A percentile compares a stretch with the other conserved stretches of the same genome.
Evolutionary conservation across 169 alveolate genomes (phyloP).

Genomic region (Sarcocystis neurona): DNA sequence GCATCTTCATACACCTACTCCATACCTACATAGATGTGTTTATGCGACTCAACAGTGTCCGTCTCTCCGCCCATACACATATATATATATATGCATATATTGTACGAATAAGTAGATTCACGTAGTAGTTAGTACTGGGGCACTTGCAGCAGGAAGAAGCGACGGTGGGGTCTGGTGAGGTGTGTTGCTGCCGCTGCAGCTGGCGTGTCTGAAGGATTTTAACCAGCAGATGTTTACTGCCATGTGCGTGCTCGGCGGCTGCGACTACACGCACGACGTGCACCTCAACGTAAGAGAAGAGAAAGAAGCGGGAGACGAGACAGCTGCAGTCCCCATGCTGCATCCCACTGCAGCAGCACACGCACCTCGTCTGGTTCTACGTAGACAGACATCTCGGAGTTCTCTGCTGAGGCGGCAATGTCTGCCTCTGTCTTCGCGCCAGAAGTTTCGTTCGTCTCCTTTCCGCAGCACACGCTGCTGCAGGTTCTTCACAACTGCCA

Average conservation of each 20-base stretch:
- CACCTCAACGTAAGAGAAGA: conserved; percentile 51
- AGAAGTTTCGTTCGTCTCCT: no score
- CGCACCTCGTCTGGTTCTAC: no score
- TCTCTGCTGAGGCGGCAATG: no score
- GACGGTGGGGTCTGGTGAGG: neutral
- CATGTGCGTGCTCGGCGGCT: conserved; percentile 68
- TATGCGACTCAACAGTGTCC: neutral
- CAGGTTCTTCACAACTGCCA: no score
- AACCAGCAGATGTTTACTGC: conserved; percentile 54
- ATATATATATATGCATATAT: neutral
- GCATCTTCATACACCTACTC: neutral
- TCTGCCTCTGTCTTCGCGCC: no score
- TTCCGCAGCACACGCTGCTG: no score
- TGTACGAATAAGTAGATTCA: neutral
- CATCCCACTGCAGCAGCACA: neutral
- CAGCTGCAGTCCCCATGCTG: neutral
- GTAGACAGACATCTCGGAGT: no score
- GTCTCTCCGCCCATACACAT: neutral
- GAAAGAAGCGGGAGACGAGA: neutral
- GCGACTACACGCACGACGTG: conserved; percentile 65
- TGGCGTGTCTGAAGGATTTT: conserved; percentile 33
- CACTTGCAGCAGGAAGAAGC: neutral
- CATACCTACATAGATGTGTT: neutral
- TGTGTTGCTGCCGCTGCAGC: conserved; percentile 33
- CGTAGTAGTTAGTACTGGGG: neutral